phyloP scores from a whole-genome alignment of 495 filamentous ascomycete genomes.

The Hypoxylon trugodes region DNA sequence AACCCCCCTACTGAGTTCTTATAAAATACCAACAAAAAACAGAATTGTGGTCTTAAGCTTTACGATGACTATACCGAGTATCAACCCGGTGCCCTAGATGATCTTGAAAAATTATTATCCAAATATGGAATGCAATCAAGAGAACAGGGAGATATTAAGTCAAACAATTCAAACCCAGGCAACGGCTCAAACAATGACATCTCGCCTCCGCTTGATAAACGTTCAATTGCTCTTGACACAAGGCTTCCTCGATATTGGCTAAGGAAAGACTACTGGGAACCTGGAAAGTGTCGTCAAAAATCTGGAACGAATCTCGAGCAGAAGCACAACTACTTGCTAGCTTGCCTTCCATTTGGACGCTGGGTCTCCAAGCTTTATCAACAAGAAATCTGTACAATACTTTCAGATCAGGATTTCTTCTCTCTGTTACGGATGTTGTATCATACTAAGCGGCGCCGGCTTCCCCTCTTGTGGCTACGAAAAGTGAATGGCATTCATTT shows the following conservation, averaged over 20 bases:
- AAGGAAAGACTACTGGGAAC: conserved; percentile 2
- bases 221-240: not conserved
- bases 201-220: not conserved
- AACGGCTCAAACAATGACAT: not conserved
- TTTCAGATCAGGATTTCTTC: conserved; percentile 20
- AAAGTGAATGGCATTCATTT: conserved; percentile 18
- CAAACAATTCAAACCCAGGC: not conserved
- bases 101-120: not conserved
- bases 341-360: conserved; percentile 18
- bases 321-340: conserved; percentile 6
- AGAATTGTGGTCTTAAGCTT: conserved; percentile 8
- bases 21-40: not conserved
- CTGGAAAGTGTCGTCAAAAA: not conserved
- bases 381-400: conserved; percentile 4
- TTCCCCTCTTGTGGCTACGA: not conserved
- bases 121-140: not conserved
- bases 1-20: not conserved
- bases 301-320: not conserved
- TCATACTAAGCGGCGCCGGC: not conserved
- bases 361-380: conserved; percentile 22
- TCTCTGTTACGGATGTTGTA: not conserved
- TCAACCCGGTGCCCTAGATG: conserved; percentile 7
- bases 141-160: not conserved
- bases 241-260: not conserved
- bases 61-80: conserved; percentile 24